phyloP scores from a whole-genome alignment of 108 stramenopile species.

The Bacterosira constricta region DNA sequence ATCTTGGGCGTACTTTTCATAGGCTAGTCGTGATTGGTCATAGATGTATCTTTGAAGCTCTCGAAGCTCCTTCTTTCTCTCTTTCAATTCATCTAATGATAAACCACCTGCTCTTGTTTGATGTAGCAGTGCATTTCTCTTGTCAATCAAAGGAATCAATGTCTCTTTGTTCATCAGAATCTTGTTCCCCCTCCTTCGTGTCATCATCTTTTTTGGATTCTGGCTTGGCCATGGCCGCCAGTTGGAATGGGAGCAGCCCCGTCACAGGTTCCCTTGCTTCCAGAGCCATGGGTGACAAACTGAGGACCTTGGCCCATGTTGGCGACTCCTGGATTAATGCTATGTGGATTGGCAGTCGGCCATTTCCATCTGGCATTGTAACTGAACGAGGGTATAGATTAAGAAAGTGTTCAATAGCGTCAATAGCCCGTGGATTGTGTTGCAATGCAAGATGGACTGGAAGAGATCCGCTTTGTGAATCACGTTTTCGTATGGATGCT shows the following conservation, averaged over 20 bases:
- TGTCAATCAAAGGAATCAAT: no score
- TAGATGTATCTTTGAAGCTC: no score
- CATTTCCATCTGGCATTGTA: constrained; percentile 32
- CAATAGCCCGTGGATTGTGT: constrained; percentile 27
- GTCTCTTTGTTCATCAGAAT: background rate
- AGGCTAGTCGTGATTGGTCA: no score
- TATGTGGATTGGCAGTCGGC: constrained; percentile 54
- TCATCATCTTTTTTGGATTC: constrained; percentile 2
- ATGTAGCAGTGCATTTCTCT: no score
- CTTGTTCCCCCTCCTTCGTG: background rate
- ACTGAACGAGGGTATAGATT: constrained; percentile 30
- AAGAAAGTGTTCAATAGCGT: constrained; percentile 36
- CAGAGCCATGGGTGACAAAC: constrained; percentile 28
- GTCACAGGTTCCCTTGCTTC: constrained; percentile 48
- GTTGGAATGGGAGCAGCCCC: constrained; percentile 47
- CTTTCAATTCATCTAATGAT: no score
- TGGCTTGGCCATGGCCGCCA: constrained; percentile 35
- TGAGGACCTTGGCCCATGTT: constrained; percentile 29
- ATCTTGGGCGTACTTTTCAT: no score
- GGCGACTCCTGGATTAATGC: constrained; percentile 41
- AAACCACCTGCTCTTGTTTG: no score
- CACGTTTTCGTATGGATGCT: constrained; percentile 29
- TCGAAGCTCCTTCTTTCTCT: no score
- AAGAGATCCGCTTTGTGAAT: constrained; percentile 38
- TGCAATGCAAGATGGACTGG: constrained; percentile 37